These are phyloP conservation scores for Microdochium nivale DNA, from an alignment of 2,329 filamentous ascomycete genomes.

Conservation along the genomic window DNA sequence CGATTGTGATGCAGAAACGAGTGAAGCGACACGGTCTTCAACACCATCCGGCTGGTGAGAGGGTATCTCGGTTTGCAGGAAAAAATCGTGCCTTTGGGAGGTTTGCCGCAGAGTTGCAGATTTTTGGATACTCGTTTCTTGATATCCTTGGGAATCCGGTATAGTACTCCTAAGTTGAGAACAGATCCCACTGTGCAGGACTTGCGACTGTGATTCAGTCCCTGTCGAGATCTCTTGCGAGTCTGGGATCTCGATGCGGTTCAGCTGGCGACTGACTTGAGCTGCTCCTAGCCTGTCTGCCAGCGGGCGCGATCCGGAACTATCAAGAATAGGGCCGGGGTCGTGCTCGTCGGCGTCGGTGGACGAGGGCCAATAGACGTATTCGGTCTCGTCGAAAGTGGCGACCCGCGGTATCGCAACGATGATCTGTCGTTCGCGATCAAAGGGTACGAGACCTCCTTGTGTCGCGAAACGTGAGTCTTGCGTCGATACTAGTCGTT, in stretches of 20 bases:
- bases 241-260: constrained; percentile 9
- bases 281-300: background rate
- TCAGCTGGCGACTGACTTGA: background rate
- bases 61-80: constrained; percentile 10
- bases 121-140: background rate
- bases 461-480: background rate
- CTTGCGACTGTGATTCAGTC: constrained; percentile 9
- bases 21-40: constrained; percentile 2
- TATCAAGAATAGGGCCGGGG: background rate
- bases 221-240: constrained; percentile 17
- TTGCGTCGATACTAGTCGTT: background rate
- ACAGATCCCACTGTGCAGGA: constrained; percentile 7
- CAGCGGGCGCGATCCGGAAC: background rate
- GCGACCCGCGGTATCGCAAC: background rate
- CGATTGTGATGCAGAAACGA: constrained; percentile 3
- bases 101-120: constrained; percentile 3
- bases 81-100: background rate
- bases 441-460: background rate
- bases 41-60: constrained; percentile 17
- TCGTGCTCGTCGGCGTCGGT: background rate
- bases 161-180: constrained; percentile 1
- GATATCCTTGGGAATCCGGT: background rate
- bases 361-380: background rate
- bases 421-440: background rate
- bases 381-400: background rate